Evolutionary conservation across 225 moss, liverwort and hornwort genomes (phyloP).

Genomic region (Marchantia paleacea): DNA sequence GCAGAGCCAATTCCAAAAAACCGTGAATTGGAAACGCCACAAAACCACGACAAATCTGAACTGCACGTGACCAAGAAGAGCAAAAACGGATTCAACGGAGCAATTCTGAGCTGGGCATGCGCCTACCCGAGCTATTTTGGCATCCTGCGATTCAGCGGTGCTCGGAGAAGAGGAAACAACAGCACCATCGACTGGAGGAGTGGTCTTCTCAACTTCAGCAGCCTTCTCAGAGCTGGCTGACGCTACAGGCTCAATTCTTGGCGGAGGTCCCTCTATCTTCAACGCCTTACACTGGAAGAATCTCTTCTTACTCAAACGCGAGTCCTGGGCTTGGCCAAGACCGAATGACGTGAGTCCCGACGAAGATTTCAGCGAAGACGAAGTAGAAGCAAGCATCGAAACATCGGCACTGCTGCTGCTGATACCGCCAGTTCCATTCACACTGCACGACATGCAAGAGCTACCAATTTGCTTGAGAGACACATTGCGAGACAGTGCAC

Average conservation of each 20-base stretch:
- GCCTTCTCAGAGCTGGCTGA: conserved; percentile 33
- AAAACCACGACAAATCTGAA: background rate
- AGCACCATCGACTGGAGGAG: conserved; percentile 4
- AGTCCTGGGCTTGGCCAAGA: background rate
- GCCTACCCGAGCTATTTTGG: conserved; percentile 29
- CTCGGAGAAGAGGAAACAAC: conserved; percentile 3
- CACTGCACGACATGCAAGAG: conserved; percentile 3
- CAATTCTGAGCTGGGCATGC: background rate
- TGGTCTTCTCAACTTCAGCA: conserved; percentile 13
- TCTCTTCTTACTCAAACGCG: background rate
- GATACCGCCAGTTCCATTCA: background rate
- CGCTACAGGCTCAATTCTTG: conserved; percentile 9
- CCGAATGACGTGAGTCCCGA: conserved; percentile 7
- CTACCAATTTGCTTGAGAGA: background rate
- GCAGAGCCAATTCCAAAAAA: conserved; percentile 2
- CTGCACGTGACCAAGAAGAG: too few relatives aligned
- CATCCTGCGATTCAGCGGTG: conserved; percentile 25
- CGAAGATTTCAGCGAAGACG: background rate
- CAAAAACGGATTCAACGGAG: background rate
- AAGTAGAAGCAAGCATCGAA: conserved; percentile 1
- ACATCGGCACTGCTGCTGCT: conserved; percentile 4
- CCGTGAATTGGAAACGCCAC: background rate
- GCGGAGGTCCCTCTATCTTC: conserved; percentile 19
- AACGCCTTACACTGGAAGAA: conserved; percentile 10
- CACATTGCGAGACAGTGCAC: conserved; percentile 5